phyloP scores from a whole-genome alignment of 2,329 filamentous ascomycete species.

The Thielaviopsis musarum region DNA sequence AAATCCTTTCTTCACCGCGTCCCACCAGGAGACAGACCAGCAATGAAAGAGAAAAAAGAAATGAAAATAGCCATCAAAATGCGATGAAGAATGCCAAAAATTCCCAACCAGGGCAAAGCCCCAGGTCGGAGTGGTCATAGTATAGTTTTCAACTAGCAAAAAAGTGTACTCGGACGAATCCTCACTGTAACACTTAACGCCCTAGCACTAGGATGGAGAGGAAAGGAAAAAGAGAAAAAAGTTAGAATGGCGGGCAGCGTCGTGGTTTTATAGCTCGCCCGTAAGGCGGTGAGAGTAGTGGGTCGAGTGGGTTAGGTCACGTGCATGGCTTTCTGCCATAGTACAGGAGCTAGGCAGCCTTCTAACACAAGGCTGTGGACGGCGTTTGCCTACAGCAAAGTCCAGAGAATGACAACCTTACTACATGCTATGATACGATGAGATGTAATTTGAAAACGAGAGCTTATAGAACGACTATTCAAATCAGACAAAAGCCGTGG shows the following conservation, averaged over 20 bases:
- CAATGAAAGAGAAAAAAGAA: constrained; percentile 27
- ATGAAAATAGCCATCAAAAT: constrained; percentile 15
- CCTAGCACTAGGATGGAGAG: constrained; percentile 46
- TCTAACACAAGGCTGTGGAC: neutral
- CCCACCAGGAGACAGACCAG: constrained; percentile 19
- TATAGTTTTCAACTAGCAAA: constrained; percentile 83
- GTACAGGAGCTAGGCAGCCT: neutral
- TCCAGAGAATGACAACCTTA: too few species aligned
- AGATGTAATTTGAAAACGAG: neutral
- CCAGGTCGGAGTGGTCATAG: constrained; percentile 48
- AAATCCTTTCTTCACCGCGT: constrained; percentile 25
- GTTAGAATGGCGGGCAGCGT: constrained; percentile 12
- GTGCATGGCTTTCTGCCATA: neutral
- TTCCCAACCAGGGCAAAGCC: constrained; percentile 51
- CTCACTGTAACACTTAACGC: constrained; percentile 67
- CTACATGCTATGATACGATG: too few species aligned
- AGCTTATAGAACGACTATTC: neutral
- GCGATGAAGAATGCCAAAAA: constrained; percentile 41
- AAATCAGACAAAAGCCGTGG: constrained; percentile 3
- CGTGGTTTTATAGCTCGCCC: constrained; percentile 20
- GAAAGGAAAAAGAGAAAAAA: constrained; percentile 27
- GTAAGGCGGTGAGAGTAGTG: constrained; percentile 7
- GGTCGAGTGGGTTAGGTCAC: neutral
- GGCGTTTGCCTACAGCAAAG: neutral
- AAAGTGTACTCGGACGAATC: constrained; percentile 57